phyloP scores from a whole-genome alignment of 2,329 filamentous ascomycete species.

The Endocalyx cinctus region DNA sequence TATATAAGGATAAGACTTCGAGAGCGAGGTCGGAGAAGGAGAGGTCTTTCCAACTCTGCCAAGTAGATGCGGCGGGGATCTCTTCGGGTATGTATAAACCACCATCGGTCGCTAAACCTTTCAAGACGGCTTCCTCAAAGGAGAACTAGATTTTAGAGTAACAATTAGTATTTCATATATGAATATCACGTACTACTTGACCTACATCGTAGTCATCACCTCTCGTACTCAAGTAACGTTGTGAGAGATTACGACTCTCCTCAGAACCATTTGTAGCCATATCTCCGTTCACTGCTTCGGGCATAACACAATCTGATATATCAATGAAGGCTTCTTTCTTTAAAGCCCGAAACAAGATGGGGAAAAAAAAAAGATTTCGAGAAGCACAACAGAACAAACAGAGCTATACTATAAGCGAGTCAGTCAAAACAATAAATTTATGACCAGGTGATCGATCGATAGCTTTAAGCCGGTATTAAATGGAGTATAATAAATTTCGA shows the following conservation, averaged over 20 bases:
- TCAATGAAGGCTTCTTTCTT: no score
- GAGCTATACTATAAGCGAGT: no score
- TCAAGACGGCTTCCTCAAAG: conserved; percentile 87
- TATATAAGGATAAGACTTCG: conserved; percentile 82
- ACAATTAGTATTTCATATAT: conserved; percentile 6
- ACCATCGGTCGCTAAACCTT: conserved; percentile 80
- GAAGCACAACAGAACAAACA: no score
- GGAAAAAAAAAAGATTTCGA: no score
- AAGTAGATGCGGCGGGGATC: conserved; percentile 55
- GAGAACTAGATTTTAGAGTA: conserved; percentile 55
- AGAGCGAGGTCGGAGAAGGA: conserved; percentile 79
- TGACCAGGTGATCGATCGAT: no score
- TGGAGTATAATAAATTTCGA: no score
- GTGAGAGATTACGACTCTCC: conserved; percentile 38
- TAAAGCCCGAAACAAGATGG: no score
- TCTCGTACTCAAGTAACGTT: conserved; percentile 47
- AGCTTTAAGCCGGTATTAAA: no score
- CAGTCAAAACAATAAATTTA: no score
- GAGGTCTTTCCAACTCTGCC: conserved; percentile 72
- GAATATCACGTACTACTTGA: conserved; percentile 3
- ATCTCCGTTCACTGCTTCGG: conserved; percentile 32
- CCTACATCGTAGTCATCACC: conserved; percentile 46
- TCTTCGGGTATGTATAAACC: conserved; percentile 86
- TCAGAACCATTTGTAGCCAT: conserved; percentile 26
- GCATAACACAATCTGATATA: no score